Percentiles rank a stretch among this genome's conserved stretches.
phyloP scores from a whole-genome alignment of 176 grass and related monocot genomes.

The Otatea glauca region DNA sequence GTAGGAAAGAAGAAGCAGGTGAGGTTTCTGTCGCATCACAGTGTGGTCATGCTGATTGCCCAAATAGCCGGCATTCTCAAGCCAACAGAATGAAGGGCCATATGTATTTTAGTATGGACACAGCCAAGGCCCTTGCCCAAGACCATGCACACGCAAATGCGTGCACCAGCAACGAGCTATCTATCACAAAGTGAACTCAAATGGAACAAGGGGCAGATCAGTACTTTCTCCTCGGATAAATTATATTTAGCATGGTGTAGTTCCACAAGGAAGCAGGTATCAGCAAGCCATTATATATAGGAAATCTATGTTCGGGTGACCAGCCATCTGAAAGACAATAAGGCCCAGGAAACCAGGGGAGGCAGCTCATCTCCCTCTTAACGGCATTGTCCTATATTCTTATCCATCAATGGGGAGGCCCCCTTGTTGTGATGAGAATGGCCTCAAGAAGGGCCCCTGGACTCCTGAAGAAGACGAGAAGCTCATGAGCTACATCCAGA shows the following conservation, averaged over 20 bases:
- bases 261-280: slow-evolving; percentile 24
- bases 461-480: slow-evolving; percentile 79
- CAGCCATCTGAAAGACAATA: slow-evolving; percentile 41
- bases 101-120: slow-evolving; percentile 10
- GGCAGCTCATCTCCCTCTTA: slow-evolving; percentile 22
- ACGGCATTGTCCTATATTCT: background rate
- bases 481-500: slow-evolving; percentile 65
- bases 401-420: slow-evolving; percentile 65
- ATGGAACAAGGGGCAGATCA: slow-evolving; percentile 15
- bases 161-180: background rate
- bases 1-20: slow-evolving; percentile 32
- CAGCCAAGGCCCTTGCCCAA: background rate
- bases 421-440: slow-evolving; percentile 65
- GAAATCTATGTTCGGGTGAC: slow-evolving; percentile 39
- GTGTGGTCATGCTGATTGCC: slow-evolving; percentile 22
- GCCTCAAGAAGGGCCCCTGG: slow-evolving; percentile 92
- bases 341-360: slow-evolving; percentile 15
- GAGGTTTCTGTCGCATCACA: slow-evolving; percentile 30
- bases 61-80: slow-evolving; percentile 23
- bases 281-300: slow-evolving; percentile 54
- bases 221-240: slow-evolving; percentile 11
- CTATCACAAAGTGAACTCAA: slow-evolving; percentile 18
- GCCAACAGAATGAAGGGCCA: slow-evolving; percentile 27
- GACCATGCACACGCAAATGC: slow-evolving; percentile 32
- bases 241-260: background rate